Percentiles rank a stretch among this genome's conserved stretches.
These are phyloP conservation scores for Xanthoconium stramineum DNA, from an alignment of 768 basidiomycete genomes.

Conservation along the genomic window DNA sequence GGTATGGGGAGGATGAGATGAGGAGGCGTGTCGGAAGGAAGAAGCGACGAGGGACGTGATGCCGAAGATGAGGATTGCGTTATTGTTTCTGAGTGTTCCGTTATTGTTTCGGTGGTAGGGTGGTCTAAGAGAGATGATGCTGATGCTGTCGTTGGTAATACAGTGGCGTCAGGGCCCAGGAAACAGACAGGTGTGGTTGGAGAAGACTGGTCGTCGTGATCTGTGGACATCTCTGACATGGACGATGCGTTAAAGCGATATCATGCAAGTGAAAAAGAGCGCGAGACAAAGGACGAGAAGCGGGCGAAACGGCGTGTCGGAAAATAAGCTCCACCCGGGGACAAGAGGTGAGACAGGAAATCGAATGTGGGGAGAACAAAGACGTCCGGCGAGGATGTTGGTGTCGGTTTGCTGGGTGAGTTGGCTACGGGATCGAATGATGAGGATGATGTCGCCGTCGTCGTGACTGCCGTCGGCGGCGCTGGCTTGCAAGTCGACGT, in stretches of 20 bases:
- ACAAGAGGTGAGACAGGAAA: constrained; percentile 8
- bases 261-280: constrained; percentile 16
- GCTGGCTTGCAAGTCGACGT: constrained; percentile 9
- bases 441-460: not conserved
- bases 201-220: constrained; percentile 21
- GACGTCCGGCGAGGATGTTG: not conserved
- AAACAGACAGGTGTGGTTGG: constrained; percentile 13
- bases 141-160: constrained; percentile 21
- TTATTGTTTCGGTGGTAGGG: constrained; percentile 20
- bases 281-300: not conserved
- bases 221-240: constrained; percentile 25
- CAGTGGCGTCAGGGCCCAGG: constrained; percentile 20
- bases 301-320: constrained; percentile 7
- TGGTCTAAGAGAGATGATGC: constrained; percentile 22
- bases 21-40: constrained; percentile 12
- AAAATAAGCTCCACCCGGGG: constrained; percentile 2
- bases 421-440: not conserved
- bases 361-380: not conserved
- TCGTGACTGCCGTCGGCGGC: constrained; percentile 10
- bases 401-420: not conserved
- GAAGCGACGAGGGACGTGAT: constrained; percentile 22
- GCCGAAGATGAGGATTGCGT: constrained; percentile 10
- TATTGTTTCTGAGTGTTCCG: constrained; percentile 17
- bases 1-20: constrained; percentile 45
- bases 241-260: constrained; percentile 12